These are phyloP conservation scores for Huiozyma naganishii DNA, from an alignment of 805 yeast genomes.

Conservation along the genomic window DNA sequence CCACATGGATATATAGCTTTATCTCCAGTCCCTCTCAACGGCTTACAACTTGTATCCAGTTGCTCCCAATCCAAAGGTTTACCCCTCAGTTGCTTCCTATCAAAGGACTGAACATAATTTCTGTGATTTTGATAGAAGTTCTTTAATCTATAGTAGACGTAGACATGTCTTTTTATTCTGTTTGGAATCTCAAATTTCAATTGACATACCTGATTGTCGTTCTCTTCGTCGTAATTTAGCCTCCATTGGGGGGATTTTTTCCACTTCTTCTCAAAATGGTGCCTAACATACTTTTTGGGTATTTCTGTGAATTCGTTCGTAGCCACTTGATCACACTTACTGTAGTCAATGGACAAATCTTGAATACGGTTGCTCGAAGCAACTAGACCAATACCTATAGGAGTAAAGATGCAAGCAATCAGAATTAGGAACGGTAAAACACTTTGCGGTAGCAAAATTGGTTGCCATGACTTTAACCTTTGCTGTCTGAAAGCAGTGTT, in stretches of 20 bases:
- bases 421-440: constrained; percentile 76
- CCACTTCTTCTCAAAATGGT: constrained; percentile 46
- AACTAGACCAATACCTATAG: constrained; percentile 79
- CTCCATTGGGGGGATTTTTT: constrained; percentile 52
- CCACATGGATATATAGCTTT: constrained; percentile 68
- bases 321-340: constrained; percentile 51
- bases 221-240: constrained; percentile 31
- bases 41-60: constrained; percentile 35
- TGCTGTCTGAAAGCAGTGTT: constrained; percentile 76
- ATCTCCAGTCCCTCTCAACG: constrained; percentile 24
- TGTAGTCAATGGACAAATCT: constrained; percentile 62
- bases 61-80: constrained; percentile 44
- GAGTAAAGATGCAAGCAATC: constrained; percentile 72
- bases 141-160: constrained; percentile 73
- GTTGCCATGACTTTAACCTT: constrained; percentile 57
- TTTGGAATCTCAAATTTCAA: constrained; percentile 64
- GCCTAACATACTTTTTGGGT: constrained; percentile 46
- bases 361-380: constrained; percentile 74
- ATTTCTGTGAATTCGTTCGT: constrained; percentile 36
- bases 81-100: constrained; percentile 73
- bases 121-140: constrained; percentile 93
- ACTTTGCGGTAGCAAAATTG: constrained; percentile 82
- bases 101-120: constrained; percentile 79
- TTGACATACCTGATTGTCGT: constrained; percentile 39
- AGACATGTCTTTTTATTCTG: constrained; percentile 60